phyloP scores from a whole-genome alignment of 352 stramenopile species.

The Phytopythium chamaehyphon region DNA sequence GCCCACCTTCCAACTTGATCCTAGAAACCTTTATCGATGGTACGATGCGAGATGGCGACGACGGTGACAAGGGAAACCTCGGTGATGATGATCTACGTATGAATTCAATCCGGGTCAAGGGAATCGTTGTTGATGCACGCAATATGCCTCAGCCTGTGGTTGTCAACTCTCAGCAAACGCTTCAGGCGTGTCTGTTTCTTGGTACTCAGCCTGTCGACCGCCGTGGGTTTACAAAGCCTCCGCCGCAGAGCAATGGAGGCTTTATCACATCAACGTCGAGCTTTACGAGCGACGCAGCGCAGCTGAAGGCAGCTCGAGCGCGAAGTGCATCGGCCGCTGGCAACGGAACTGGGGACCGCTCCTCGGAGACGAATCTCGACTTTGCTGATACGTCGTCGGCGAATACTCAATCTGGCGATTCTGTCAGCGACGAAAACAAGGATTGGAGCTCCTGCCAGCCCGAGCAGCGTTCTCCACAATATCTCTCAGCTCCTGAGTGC shows the following conservation, averaged over 20 bases:
- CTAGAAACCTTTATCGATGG: slow-evolving; percentile 88
- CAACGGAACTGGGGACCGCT: slow-evolving; percentile 43
- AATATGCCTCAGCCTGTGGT: slow-evolving; percentile 85
- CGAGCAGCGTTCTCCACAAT: slow-evolving; percentile 72
- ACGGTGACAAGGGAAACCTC: slow-evolving; percentile 49
- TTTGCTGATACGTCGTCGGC: slow-evolving; percentile 62
- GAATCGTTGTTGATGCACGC: slow-evolving; percentile 82
- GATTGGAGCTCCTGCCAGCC: slow-evolving; percentile 87
- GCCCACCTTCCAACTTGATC: slow-evolving; percentile 79
- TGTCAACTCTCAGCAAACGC: slow-evolving; percentile 84
- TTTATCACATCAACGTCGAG: slow-evolving; percentile 61
- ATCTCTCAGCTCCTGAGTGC: slow-evolving; percentile 58
- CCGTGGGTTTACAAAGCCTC: slow-evolving; percentile 80
- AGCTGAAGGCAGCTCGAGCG: slow-evolving; percentile 55
- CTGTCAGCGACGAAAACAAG: slow-evolving; percentile 81
- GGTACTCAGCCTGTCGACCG: slow-evolving; percentile 83
- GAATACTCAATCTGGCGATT: slow-evolving; percentile 20
- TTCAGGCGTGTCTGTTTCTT: slow-evolving; percentile 84
- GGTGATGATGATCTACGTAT: slow-evolving; percentile 81
- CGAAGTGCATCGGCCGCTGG: slow-evolving; percentile 51
- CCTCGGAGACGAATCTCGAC: slow-evolving; percentile 65
- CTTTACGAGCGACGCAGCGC: slow-evolving; percentile 38
- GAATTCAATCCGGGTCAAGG: slow-evolving; percentile 87
- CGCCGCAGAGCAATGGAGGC: slow-evolving; percentile 81
- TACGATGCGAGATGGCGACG: slow-evolving; percentile 69